phyloP scores from a whole-genome alignment of 2,329 filamentous ascomycete species.

The Neocatenulostroma microsporum region DNA sequence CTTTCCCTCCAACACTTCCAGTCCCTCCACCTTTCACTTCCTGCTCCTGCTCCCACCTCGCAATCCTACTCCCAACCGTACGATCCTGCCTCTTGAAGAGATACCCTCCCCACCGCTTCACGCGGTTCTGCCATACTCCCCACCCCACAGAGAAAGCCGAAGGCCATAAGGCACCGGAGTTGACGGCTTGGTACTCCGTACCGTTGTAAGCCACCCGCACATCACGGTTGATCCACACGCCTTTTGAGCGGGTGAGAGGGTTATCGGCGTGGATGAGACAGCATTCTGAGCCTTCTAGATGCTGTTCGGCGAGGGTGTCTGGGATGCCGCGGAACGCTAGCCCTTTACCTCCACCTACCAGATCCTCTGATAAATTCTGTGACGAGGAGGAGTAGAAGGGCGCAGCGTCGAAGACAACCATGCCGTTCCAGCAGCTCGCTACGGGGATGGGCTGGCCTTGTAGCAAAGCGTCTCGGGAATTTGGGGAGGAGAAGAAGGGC shows the following conservation, averaged over 20 bases:
- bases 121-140: conserved; percentile 21
- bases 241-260: conserved; percentile 43
- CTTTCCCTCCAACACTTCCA: too few species aligned
- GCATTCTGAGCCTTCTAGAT: conserved; percentile 71
- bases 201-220: conserved; percentile 58
- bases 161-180: conserved; percentile 13
- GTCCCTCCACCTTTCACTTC: conserved; percentile 6
- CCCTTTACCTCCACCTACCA: conserved; percentile 20
- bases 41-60: too few species aligned
- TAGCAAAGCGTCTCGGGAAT: conserved; percentile 49
- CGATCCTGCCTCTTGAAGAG: not conserved
- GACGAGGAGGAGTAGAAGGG: conserved; percentile 53
- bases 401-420: conserved; percentile 43
- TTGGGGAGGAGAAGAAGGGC: conserved; percentile 50
- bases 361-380: too few species aligned
- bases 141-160: conserved; percentile 6
- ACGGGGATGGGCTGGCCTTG: conserved; percentile 50
- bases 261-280: conserved; percentile 71
- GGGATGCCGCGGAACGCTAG: conserved; percentile 58
- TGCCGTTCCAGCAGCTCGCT: conserved; percentile 59
- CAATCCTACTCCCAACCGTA: too few species aligned
- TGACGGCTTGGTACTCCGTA: conserved; percentile 21
- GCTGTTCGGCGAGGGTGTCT: conserved; percentile 51
- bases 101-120: conserved; percentile 13
- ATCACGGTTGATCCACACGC: conserved; percentile 61